Conservation (phyloP, 2,329 filamentous ascomycete species). For the Chaetomium olivaceum region DNA sequence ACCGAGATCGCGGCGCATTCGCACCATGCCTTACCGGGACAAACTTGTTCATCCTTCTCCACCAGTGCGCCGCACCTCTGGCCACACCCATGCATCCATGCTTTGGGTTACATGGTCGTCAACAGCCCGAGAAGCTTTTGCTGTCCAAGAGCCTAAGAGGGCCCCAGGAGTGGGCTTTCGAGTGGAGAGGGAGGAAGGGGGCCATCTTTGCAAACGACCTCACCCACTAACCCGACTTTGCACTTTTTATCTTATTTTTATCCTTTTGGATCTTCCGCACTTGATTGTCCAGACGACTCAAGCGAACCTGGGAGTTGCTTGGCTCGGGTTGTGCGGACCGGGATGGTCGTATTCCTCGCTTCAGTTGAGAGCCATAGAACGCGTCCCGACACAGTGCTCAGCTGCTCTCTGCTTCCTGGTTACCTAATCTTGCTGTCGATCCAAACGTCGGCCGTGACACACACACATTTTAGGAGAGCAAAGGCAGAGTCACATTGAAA, state of each 20-base stretch:
- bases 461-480: not conserved
- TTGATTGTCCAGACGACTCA: not conserved
- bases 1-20: conserved; percentile 17
- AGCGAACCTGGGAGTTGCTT: not conserved
- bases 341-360: conserved; percentile 18
- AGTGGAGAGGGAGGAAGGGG: conserved; percentile 15
- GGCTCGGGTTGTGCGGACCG: not conserved
- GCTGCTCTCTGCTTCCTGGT: not conserved
- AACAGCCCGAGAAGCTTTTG: conserved; percentile 11
- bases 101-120: conserved; percentile 20
- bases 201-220: not conserved
- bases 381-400: not conserved
- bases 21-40: conserved; percentile 6
- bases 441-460: conserved; percentile 14
- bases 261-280: not conserved
- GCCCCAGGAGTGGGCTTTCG: not conserved
- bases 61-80: conserved; percentile 17
- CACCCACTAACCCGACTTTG: not conserved
- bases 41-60: conserved; percentile 12
- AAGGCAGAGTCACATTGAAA: conserved; percentile 25
- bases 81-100: conserved; percentile 7
- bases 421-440: conserved; percentile 27
- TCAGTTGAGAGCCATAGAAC: conserved; percentile 2
- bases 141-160: not conserved
- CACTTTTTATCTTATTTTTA: conserved; percentile 20